phyloP scores from a whole-genome alignment of 129 eudicot species.

The Helianthus annuus region DNA sequence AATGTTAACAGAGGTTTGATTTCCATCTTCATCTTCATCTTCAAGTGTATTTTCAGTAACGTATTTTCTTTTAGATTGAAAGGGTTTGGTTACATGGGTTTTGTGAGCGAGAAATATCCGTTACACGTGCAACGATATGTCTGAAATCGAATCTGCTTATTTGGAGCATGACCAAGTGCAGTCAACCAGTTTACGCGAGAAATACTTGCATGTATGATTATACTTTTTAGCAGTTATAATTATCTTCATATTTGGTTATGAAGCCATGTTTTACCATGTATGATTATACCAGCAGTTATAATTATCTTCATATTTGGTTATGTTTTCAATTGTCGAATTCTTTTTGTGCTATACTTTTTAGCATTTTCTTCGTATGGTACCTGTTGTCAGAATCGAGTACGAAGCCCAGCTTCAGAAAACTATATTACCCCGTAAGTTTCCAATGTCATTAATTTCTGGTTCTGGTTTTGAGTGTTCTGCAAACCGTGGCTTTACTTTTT shows the following conservation, averaged over 20 bases:
- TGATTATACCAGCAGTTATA: constrained; percentile 32
- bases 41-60: too few species aligned
- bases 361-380: constrained; percentile 92
- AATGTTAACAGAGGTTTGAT: constrained; percentile 77
- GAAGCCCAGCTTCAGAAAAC: constrained; percentile 94
- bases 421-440: constrained; percentile 72
- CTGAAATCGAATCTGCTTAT: constrained; percentile 94
- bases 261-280: constrained; percentile 82
- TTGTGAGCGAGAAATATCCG: constrained; percentile 76
- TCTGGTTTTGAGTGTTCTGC: constrained; percentile 16
- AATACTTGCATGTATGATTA: constrained; percentile 63
- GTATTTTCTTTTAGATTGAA: constrained; percentile 58
- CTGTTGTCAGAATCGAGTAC: constrained; percentile 81
- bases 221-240: too few species aligned
- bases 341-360: constrained; percentile 29
- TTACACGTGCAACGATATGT: constrained; percentile 74
- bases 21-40: background rate
- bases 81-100: constrained; percentile 87
- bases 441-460: background rate
- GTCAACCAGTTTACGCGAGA: constrained; percentile 78
- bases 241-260: constrained; percentile 83
- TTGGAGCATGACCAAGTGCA: constrained; percentile 90
- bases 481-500: constrained; percentile 27
- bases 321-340: constrained; percentile 31
- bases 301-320: constrained; percentile 13